phyloP scores from a whole-genome alignment of 495 filamentous ascomycete species.

The Tuber umbilicatum region DNA sequence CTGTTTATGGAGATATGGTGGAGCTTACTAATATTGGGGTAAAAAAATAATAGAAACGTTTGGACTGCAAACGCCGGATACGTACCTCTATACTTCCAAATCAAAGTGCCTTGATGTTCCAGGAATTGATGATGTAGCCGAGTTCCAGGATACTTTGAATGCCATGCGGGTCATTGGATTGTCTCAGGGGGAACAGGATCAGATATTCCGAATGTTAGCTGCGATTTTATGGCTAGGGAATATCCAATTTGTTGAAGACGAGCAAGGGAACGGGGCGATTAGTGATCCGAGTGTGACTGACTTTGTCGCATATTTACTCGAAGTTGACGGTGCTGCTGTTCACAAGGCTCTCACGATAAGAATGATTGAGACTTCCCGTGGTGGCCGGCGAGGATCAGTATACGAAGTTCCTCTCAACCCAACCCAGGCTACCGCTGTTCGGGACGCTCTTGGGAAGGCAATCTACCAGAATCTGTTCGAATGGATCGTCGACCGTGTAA shows the following conservation, averaged over 20 bases:
- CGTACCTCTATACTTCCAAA: constrained; percentile 88
- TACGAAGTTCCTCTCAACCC: constrained; percentile 92
- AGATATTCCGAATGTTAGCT: constrained; percentile 93
- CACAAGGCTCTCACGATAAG: constrained; percentile 85
- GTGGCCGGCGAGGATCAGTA: constrained; percentile 67
- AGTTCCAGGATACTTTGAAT: constrained; percentile 86
- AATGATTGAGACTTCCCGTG: constrained; percentile 80
- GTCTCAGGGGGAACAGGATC: constrained; percentile 80
- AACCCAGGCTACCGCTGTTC: constrained; percentile 81
- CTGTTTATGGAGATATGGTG: not conserved
- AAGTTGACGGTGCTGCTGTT: constrained; percentile 72
- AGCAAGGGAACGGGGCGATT: constrained; percentile 79
- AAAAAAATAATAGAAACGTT: constrained; percentile 59
- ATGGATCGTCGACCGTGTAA: constrained; percentile 94
- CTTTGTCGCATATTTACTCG: constrained; percentile 87
- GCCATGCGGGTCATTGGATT: constrained; percentile 95
- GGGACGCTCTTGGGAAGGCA: constrained; percentile 87
- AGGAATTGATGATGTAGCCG: constrained; percentile 83
- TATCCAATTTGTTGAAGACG: constrained; percentile 77
- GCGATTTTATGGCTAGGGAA: constrained; percentile 94
- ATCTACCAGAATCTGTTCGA: constrained; percentile 98
- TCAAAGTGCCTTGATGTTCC: constrained; percentile 92
- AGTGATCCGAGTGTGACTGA: constrained; percentile 83
- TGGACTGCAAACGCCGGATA: constrained; percentile 83
- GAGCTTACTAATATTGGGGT: constrained; percentile 10